Conservation (phyloP, 805 yeast species). For the Kazachstania martiniae region DNA sequence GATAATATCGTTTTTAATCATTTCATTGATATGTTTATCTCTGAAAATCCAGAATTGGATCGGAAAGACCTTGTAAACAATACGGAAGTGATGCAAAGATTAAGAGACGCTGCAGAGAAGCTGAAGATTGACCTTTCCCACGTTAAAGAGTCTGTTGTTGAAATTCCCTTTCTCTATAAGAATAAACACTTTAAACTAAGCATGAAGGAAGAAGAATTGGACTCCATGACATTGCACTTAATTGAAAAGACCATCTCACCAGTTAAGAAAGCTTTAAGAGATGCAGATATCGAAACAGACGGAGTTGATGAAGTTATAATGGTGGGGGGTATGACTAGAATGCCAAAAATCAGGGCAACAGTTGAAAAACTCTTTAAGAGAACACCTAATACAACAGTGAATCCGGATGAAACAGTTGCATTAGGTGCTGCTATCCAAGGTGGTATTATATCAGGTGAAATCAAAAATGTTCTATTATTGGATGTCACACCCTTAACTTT, state of each 20-base stretch:
- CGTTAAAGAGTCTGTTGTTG: slow-evolving; percentile 47
- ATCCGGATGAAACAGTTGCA: slow-evolving; percentile 92
- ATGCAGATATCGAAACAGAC: slow-evolving; percentile 53
- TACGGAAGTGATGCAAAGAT: slow-evolving; percentile 55
- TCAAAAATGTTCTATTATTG: slow-evolving; percentile 62
- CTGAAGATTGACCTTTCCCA: slow-evolving; percentile 69
- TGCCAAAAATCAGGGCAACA: slow-evolving; percentile 65
- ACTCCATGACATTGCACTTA: slow-evolving; percentile 52
- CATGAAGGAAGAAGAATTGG: slow-evolving; percentile 58
- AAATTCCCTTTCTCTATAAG: slow-evolving; percentile 57
- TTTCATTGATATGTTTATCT: slow-evolving; percentile 47
- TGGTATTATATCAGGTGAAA: slow-evolving; percentile 74
- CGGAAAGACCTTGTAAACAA: slow-evolving; percentile 31
- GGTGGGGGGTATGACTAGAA: slow-evolving; percentile 86
- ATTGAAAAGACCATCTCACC: slow-evolving; percentile 62
- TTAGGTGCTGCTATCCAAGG: slow-evolving; percentile 88
- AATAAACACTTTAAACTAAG: slow-evolving; percentile 49
- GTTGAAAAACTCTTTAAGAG: slow-evolving; percentile 51
- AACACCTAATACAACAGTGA: slow-evolving; percentile 60
- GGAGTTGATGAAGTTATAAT: slow-evolving; percentile 66
- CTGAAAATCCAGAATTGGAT: slow-evolving; percentile 35
- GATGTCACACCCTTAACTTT: slow-evolving; percentile 78
- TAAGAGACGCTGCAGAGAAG: slow-evolving; percentile 70
- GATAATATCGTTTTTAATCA: slow-evolving; percentile 52
- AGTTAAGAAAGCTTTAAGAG: slow-evolving; percentile 62